Conservation (phyloP, 1,284 basidiomycete species). For the Cutaneotrichosporon sp. region DNA sequence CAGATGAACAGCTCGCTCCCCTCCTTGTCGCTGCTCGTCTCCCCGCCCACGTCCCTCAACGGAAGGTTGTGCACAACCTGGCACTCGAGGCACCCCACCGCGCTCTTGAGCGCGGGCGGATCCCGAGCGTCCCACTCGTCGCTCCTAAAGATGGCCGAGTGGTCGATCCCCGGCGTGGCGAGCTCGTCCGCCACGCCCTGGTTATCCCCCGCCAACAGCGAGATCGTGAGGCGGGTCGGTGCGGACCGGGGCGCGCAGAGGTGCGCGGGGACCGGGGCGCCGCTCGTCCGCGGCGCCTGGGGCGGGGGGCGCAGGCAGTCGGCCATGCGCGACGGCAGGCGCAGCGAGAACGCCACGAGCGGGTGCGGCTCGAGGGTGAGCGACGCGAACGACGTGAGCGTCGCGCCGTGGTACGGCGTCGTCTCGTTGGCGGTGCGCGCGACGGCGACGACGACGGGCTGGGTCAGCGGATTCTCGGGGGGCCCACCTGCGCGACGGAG, state of each 20-base stretch:
- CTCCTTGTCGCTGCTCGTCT: conserved; percentile 9
- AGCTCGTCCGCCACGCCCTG: conserved; percentile 37
- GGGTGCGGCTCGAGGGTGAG: conserved; percentile 83
- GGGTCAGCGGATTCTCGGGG: not conserved
- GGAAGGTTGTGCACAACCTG: conserved; percentile 34
- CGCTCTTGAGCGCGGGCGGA: conserved; percentile 25
- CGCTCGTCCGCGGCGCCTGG: not conserved
- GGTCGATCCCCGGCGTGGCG: conserved; percentile 32
- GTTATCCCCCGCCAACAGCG: conserved; percentile 35
- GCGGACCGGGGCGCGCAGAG: conserved; percentile 3
- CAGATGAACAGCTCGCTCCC: conserved; percentile 52
- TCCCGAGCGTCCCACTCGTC: conserved; percentile 23
- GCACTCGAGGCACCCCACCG: conserved; percentile 34
- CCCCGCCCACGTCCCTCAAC: conserved; percentile 25
- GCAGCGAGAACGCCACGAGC: conserved; percentile 80
- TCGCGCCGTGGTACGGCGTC: conserved; percentile 69
- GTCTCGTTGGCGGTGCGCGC: conserved; percentile 18
- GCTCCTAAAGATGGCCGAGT: conserved; percentile 31
- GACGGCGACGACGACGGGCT: conserved; percentile 53
- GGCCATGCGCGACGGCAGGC: conserved; percentile 85
- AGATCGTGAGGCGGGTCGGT: conserved; percentile 32
- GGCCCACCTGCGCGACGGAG: conserved; percentile 52
- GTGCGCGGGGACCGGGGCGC: not conserved
- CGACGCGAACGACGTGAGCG: conserved; percentile 88
- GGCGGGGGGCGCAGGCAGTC: conserved; percentile 57